phyloP scores from a whole-genome alignment of 1,284 basidiomycete genomes.

The Neonothopanus nambi region DNA sequence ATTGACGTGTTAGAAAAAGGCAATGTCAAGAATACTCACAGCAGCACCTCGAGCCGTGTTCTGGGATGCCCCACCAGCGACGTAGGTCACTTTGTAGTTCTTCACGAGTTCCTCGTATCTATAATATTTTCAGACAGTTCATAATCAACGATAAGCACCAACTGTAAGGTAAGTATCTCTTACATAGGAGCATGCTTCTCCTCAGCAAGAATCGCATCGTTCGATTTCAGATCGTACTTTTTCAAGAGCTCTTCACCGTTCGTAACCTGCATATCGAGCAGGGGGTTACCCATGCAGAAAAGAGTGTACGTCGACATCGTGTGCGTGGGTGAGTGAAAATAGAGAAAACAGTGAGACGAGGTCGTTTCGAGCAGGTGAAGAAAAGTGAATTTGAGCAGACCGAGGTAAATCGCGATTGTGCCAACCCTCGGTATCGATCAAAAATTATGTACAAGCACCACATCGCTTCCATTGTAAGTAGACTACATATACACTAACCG shows the following conservation, averaged over 20 bases:
- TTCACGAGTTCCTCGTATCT: constrained; percentile 87
- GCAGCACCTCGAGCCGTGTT: constrained; percentile 96
- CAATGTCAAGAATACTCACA: constrained; percentile 51
- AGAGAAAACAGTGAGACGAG: too few relatives aligned
- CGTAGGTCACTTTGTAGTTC: constrained; percentile 82
- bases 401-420: too few relatives aligned
- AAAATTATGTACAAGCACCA: too few relatives aligned
- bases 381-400: too few relatives aligned
- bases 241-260: constrained; percentile 77
- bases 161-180: constrained; percentile 20
- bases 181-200: constrained; percentile 87
- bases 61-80: constrained; percentile 96
- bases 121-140: constrained; percentile 49
- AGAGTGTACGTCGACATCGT: constrained; percentile 50
- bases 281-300: constrained; percentile 72
- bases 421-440: too few relatives aligned
- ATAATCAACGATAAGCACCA: too few relatives aligned
- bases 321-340: too few relatives aligned
- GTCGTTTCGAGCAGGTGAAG: too few relatives aligned
- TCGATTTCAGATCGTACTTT: constrained; percentile 92
- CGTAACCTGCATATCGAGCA: constrained; percentile 76
- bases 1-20: constrained; percentile 2
- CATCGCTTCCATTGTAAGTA: too few relatives aligned
- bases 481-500: too few relatives aligned
- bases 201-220: constrained; percentile 96